Evolutionary conservation across 495 filamentous ascomycete genomes (phyloP), one percentile per base, ranked within the genome.

Genomic region (Bryoglossum gracile): DNA sequence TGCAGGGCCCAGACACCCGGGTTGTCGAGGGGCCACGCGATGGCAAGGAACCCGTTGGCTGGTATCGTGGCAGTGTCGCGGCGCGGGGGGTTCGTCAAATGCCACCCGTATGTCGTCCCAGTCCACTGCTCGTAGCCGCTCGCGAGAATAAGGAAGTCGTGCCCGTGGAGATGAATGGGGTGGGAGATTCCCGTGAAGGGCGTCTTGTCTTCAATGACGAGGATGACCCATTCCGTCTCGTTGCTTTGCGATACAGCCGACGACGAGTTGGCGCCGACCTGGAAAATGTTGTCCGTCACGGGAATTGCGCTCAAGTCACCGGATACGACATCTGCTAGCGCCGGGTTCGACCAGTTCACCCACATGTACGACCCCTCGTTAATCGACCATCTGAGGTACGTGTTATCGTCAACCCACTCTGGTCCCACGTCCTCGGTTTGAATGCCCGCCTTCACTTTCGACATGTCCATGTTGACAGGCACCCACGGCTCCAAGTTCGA

Each of bases 141-240:
- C 68, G 6, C 62, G 8, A 82, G 58, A 9, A 82, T 61, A 33
- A 53, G 68, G 63, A 82, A 84, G 53, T 81, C 71, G 50, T 83
- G 70, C 9, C 75, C 76, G 57, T 78, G 74, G 13, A 82, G 65
- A 52, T 85, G 81, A 56, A 81, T 76, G 0, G 81, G 80, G 42
- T 84, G 80, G 46, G 69, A 11, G 8, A 48, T 19, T 26, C 32
- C 18, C 32, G 10, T 14, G 8, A 30, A 18, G 18, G 3, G 3
- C 6, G 21, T 43, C 14, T 21, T 3, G n/a, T n/a, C 21, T 26
- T 43, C 22, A 13, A 24, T 19, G 8, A 21, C 38, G 6, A 42
- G 28, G n/a, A 17, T 3, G 22, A 28, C 18, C 38, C 38, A 42
- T 24, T 42, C 26, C 5, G 5, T 13, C 13, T 30, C 6, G 26